Evolutionary conservation across 306 rosid species (phyloP).

Genomic region (Gillenia trifoliata): DNA sequence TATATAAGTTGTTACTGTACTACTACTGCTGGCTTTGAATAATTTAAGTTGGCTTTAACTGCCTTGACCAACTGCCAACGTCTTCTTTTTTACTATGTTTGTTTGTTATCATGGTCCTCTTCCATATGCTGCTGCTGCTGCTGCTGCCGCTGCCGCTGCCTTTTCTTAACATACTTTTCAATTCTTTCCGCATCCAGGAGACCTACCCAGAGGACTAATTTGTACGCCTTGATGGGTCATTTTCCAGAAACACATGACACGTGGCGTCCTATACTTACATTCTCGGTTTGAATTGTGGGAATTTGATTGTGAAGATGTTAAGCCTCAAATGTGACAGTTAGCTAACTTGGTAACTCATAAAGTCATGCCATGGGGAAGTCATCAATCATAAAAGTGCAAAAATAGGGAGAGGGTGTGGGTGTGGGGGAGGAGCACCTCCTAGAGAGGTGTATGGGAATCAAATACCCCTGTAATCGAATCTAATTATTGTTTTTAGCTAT

Average conservation of each 20-base stretch:
- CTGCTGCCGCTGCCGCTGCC: no score
- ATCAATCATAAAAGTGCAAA: no score
- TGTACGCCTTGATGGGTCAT: not conserved
- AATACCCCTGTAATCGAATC: no score
- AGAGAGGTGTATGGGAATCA: no score
- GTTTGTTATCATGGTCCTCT: conserved; percentile 5
- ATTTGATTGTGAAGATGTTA: not conserved
- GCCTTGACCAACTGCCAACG: conserved; percentile 36
- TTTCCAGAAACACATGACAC: not conserved
- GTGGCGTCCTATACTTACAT: not conserved
- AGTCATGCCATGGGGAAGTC: not conserved
- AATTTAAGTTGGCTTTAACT: conserved; percentile 31
- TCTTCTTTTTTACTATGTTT: conserved; percentile 11
- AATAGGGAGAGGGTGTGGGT: no score
- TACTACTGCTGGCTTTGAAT: not conserved
- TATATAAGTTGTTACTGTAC: not conserved
- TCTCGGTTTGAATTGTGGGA: not conserved
- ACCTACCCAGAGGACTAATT: not conserved
- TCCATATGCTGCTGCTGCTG: not conserved
- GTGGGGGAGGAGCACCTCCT: no score
- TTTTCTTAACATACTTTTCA: not conserved
- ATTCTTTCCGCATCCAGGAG: not conserved
- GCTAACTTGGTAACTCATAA: not conserved
- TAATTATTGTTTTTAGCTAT: no score
- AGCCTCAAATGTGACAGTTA: not conserved